These are phyloP conservation scores for Rhododendron williamsianum DNA, from an alignment of 148 eudicot species.

Conservation along the genomic window DNA sequence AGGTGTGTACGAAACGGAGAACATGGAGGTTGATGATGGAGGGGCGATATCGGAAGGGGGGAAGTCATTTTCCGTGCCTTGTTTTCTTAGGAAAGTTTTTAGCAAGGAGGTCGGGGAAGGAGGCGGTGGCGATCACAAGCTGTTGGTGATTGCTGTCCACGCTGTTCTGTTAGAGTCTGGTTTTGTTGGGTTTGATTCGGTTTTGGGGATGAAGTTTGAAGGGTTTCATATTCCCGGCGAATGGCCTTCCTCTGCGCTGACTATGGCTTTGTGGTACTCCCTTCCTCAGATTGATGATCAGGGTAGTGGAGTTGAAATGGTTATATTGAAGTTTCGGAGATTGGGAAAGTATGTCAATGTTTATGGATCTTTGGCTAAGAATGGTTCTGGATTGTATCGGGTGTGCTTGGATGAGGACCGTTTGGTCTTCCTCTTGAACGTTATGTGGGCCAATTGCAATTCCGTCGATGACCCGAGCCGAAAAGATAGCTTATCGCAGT, in stretches of 20 bases:
- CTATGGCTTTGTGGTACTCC: constrained; percentile 53
- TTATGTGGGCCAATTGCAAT: constrained; percentile 56
- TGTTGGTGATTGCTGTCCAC: constrained; percentile 70
- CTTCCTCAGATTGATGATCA: constrained; percentile 43
- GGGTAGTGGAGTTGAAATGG: constrained; percentile 26
- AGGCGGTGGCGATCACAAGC: constrained; percentile 49
- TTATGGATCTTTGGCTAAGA: constrained; percentile 50
- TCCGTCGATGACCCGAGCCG: constrained; percentile 10
- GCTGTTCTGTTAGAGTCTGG: constrained; percentile 83
- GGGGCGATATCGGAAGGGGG: constrained; percentile 17
- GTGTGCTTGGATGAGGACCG: constrained; percentile 52
- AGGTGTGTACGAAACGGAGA: constrained; percentile 13
- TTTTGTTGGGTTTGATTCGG: constrained; percentile 52
- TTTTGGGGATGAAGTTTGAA: constrained; percentile 30
- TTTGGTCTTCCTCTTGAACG: constrained; percentile 48
- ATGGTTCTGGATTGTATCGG: constrained; percentile 32
- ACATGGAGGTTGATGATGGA: constrained; percentile 55
- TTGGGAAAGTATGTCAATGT: constrained; percentile 52
- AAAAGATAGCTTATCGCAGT: constrained; percentile 8
- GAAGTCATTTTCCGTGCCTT: constrained; percentile 62
- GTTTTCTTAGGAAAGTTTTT: constrained; percentile 73
- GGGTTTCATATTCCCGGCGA: constrained; percentile 48
- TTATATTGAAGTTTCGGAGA: constrained; percentile 63
- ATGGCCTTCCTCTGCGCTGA: constrained; percentile 58
- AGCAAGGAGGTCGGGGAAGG: constrained; percentile 62